Evolutionary conservation across 2,329 filamentous ascomycete species (phyloP).

Genomic region (Nigrograna mackinnonii): DNA sequence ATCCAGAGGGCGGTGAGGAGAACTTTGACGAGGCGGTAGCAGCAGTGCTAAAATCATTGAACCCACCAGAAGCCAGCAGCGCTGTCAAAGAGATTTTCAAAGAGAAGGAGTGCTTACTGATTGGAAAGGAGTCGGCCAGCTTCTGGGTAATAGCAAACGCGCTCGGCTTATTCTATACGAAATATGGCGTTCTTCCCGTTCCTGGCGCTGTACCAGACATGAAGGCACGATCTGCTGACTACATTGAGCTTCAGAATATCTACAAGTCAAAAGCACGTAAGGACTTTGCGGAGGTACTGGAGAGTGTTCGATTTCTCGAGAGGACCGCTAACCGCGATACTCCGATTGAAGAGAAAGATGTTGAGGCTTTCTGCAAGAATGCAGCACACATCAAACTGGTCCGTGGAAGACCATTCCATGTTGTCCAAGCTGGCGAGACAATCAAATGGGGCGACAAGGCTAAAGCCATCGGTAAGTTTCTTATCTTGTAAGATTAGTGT

Average conservation of each 20-base stretch:
- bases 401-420: conserved; percentile 61
- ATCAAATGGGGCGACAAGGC: conserved; percentile 53
- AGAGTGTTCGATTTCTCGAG: conserved; percentile 63
- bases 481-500: too few species aligned
- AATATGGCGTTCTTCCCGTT: conserved; percentile 75
- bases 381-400: conserved; percentile 91
- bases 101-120: conserved; percentile 61
- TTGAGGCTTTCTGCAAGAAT: conserved; percentile 94
- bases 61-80: conserved; percentile 67
- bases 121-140: conserved; percentile 56
- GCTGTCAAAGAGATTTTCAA: conserved; percentile 79
- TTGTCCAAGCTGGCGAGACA: conserved; percentile 47
- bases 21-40: conserved; percentile 93
- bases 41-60: conserved; percentile 86
- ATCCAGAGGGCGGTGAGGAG: conserved; percentile 86
- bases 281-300: conserved; percentile 76
- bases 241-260: conserved; percentile 86
- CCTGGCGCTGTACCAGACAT: conserved; percentile 92
- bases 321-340: conserved; percentile 50
- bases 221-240: conserved; percentile 91
- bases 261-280: conserved; percentile 86
- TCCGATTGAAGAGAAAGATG: conserved; percentile 68
- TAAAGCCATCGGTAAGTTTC: conserved; percentile 57
- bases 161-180: conserved; percentile 74
- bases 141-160: conserved; percentile 93